Evolutionary conservation across 768 basidiomycete genomes (phyloP).

Genomic region (Harrya chromipes): DNA sequence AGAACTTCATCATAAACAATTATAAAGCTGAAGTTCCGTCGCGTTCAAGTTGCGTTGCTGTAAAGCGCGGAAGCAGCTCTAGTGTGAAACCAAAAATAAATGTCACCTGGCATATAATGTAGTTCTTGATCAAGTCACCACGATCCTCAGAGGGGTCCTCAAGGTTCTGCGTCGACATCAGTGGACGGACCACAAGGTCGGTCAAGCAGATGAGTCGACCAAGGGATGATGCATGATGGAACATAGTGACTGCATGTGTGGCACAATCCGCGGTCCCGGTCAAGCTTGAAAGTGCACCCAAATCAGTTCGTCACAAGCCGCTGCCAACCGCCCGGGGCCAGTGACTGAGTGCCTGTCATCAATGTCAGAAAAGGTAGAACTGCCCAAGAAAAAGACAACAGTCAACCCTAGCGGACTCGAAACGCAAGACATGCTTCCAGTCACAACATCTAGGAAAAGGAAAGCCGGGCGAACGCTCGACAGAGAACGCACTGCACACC

Average conservation of each 20-base stretch:
- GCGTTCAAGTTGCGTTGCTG: too few species aligned
- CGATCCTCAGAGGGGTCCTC: too few species aligned
- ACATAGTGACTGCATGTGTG: slow-evolving; percentile 7
- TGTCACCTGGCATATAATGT: too few species aligned
- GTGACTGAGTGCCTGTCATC: slow-evolving; percentile 6
- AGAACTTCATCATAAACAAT: too few species aligned
- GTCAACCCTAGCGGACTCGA: slow-evolving; percentile 13
- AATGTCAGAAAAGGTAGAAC: slow-evolving; percentile 28
- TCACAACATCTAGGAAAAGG: slow-evolving; percentile 24
- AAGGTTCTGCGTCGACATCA: too few species aligned
- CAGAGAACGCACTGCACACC: slow-evolving; percentile 13
- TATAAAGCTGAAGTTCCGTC: too few species aligned
- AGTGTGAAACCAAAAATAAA: too few species aligned
- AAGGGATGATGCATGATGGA: not conserved
- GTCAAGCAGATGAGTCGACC: not conserved
- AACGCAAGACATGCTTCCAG: slow-evolving; percentile 12
- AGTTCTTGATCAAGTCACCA: too few species aligned
- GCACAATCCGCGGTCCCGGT: slow-evolving; percentile 15
- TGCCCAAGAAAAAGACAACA: slow-evolving; percentile 23
- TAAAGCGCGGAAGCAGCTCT: too few species aligned
- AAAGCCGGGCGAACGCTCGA: slow-evolving; percentile 19
- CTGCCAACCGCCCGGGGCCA: slow-evolving; percentile 10
- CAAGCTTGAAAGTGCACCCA: slow-evolving; percentile 20
- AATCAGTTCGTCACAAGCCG: slow-evolving; percentile 25
- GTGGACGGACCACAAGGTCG: not conserved